Evolutionary conservation across 169 alveolate species (phyloP).

Genomic region (Cryptosporidium sp.): DNA sequence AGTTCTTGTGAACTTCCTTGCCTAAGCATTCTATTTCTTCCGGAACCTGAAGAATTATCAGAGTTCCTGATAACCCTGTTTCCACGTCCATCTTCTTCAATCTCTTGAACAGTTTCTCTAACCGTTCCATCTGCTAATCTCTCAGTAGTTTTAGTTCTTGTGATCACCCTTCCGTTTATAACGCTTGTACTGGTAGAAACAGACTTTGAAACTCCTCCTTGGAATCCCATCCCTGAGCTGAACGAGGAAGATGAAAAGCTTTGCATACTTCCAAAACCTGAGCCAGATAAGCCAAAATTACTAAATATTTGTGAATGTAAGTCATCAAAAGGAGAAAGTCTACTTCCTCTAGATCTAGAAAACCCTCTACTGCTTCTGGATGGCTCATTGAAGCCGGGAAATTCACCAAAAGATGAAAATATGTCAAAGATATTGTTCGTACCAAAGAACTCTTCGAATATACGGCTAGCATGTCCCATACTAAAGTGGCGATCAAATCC

Average conservation of each 20-base stretch:
- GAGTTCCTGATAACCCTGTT: constrained; percentile 53
- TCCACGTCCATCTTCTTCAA: constrained; percentile 71
- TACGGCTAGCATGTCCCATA: constrained; percentile 75
- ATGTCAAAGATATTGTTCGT: constrained; percentile 73
- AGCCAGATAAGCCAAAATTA: constrained; percentile 51
- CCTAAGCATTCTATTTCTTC: constrained; percentile 54
- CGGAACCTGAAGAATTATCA: constrained; percentile 12
- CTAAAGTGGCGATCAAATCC: constrained; percentile 73
- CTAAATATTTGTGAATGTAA: constrained; percentile 63
- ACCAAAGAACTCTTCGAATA: constrained; percentile 77
- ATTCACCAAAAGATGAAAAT: constrained; percentile 65
- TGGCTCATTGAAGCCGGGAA: constrained; percentile 41
- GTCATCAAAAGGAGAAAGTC: constrained; percentile 61
- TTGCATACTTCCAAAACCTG: constrained; percentile 59
- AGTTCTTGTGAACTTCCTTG: constrained; percentile 44
- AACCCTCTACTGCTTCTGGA: constrained; percentile 23
- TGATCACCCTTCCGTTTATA: constrained; percentile 55
- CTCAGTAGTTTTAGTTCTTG: constrained; percentile 69
- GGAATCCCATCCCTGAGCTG: constrained; percentile 29
- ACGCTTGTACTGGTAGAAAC: constrained; percentile 68
- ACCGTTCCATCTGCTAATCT: constrained; percentile 66
- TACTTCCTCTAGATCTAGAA: constrained; percentile 41
- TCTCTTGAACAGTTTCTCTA: constrained; percentile 61
- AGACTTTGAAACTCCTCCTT: constrained; percentile 66
- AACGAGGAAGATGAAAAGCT: constrained; percentile 56